phyloP scores from a whole-genome alignment of 169 alveolate species.

The Plasmodium billcollinsi region DNA sequence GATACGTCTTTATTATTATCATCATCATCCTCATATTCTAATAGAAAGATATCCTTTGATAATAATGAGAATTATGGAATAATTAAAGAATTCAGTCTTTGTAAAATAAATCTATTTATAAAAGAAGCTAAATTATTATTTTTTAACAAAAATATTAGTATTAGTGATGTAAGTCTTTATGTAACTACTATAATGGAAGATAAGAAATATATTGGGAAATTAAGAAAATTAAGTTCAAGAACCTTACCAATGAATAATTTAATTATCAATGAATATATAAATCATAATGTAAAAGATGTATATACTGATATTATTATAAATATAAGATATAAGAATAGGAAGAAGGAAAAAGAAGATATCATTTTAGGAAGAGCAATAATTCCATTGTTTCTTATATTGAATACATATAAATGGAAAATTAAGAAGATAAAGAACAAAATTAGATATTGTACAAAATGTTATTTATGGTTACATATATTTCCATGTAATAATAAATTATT shows the following conservation, averaged over 20 bases:
- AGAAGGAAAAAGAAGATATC: conserved; percentile 61
- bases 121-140: conserved; percentile 68
- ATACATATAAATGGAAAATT: conserved; percentile 57
- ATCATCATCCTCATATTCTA: background rate
- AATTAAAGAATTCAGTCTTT: conserved; percentile 17
- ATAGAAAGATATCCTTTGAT: conserved; percentile 6
- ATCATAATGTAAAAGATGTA: conserved; percentile 53
- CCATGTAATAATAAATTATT: conserved; percentile 79
- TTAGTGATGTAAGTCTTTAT: conserved; percentile 47
- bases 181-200: conserved; percentile 60
- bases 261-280: conserved; percentile 52
- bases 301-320: conserved; percentile 53
- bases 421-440: conserved; percentile 48
- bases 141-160: conserved; percentile 40
- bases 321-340: conserved; percentile 39
- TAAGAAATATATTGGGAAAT: conserved; percentile 60
- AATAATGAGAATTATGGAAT: conserved; percentile 13
- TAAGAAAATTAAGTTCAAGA: conserved; percentile 54
- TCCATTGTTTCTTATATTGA: conserved; percentile 60
- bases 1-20: background rate
- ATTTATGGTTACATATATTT: conserved; percentile 68
- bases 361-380: conserved; percentile 60
- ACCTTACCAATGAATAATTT: conserved; percentile 68
- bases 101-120: conserved; percentile 42
- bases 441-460: conserved; percentile 65